Conservation (phyloP, 495 filamentous ascomycete species). For the Astrocystis sublimbata region DNA sequence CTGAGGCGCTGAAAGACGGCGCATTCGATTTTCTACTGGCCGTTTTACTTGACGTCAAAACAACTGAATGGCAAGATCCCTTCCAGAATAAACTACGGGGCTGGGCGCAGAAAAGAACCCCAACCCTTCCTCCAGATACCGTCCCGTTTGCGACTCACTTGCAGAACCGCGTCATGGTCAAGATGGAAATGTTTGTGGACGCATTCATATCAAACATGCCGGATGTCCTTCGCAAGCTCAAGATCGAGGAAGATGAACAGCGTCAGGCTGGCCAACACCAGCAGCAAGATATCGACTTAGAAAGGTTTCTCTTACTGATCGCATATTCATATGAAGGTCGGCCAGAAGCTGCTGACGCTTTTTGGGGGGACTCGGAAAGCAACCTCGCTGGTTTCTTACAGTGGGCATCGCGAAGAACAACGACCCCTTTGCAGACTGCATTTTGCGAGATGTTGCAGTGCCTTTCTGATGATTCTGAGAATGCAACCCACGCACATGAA, state of each 20-base stretch:
- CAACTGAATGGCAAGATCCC: conserved; percentile 76
- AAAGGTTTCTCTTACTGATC: conserved; percentile 88
- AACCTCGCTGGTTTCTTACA: conserved; percentile 91
- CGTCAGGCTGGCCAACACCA: conserved; percentile 67
- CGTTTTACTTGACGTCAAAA: conserved; percentile 72
- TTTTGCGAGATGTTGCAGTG: conserved; percentile 94
- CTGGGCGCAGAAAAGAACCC: conserved; percentile 75
- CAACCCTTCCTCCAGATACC: conserved; percentile 61
- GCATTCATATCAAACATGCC: conserved; percentile 93
- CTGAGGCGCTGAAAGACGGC: conserved; percentile 79
- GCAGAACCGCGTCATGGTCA: conserved; percentile 69
- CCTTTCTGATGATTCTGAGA: conserved; percentile 75
- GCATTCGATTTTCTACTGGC: conserved; percentile 90
- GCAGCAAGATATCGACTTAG: conserved; percentile 78
- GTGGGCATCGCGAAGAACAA: conserved; percentile 90
- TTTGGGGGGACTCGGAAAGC: conserved; percentile 86
- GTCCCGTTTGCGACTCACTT: conserved; percentile 63
- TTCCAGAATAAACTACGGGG: conserved; percentile 70
- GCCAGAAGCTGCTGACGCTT: conserved; percentile 76
- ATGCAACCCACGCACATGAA: conserved; percentile 76
- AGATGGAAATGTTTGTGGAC: conserved; percentile 83
- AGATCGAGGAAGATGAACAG: conserved; percentile 87
- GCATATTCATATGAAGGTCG: conserved; percentile 86
- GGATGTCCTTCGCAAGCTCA: conserved; percentile 81
- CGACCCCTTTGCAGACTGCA: conserved; percentile 87